Percentiles rank a stretch among this genome's conserved stretches.
Conservation (phyloP, 2,329 filamentous ascomycete species). For the Aspergillus carbonarius region DNA sequence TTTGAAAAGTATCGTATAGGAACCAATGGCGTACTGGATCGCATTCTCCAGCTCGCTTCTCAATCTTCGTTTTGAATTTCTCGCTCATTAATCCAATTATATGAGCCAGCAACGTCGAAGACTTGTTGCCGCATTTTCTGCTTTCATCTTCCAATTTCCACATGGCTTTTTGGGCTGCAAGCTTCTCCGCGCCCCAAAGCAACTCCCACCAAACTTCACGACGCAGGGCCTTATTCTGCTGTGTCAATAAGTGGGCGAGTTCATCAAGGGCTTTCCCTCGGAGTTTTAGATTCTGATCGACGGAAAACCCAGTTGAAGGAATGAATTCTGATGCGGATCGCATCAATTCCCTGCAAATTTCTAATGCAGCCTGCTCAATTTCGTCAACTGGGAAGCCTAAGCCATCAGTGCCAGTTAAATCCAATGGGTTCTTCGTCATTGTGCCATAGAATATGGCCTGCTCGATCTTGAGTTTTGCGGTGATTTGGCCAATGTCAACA, state of each 20-base stretch:
- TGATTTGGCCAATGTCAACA: conserved; percentile 54
- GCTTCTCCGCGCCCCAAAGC: conserved; percentile 86
- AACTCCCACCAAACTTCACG: conserved; percentile 72
- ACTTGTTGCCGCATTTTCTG: conserved; percentile 57
- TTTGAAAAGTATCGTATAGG: conserved; percentile 68
- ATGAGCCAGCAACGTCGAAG: conserved; percentile 70
- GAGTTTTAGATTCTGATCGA: conserved; percentile 76
- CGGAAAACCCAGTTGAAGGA: conserved; percentile 67
- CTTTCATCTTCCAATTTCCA: conserved; percentile 79
- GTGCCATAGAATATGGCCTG: conserved; percentile 92
- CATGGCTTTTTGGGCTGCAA: conserved; percentile 73
- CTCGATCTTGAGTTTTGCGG: conserved; percentile 84
- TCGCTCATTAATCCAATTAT: conserved; percentile 75
- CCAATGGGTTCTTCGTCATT: conserved; percentile 79
- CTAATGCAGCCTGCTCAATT: conserved; percentile 71
- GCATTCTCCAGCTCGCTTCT: conserved; percentile 65
- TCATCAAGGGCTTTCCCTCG: conserved; percentile 72
- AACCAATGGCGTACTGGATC: conserved; percentile 87
- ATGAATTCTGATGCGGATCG: conserved; percentile 74
- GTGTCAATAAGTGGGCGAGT: conserved; percentile 69
- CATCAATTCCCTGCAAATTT: conserved; percentile 78
- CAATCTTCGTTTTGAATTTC: conserved; percentile 68
- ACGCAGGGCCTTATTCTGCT: conserved; percentile 63
- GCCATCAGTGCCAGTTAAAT: conserved; percentile 69
- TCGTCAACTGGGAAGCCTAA: conserved; percentile 68